Evolutionary conservation across 768 basidiomycete species (phyloP).

Genomic region (Trametes gibbosa): DNA sequence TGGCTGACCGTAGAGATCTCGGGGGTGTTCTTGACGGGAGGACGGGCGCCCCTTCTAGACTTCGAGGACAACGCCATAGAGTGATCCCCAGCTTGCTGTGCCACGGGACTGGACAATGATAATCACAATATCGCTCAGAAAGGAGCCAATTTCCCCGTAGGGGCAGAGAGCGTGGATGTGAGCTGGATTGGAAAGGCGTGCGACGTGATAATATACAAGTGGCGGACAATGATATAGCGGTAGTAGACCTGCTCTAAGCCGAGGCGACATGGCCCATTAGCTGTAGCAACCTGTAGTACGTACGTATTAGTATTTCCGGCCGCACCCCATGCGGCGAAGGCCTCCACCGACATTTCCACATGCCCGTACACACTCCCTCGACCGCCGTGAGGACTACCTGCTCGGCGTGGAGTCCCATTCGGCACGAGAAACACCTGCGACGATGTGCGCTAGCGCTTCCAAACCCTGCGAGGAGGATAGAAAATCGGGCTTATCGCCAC

Average conservation of each 20-base stretch:
- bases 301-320: conserved; percentile 11
- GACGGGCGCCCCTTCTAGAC: background rate
- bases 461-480: background rate
- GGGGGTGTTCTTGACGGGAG: background rate
- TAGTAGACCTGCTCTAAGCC: conserved; percentile 16
- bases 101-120: background rate
- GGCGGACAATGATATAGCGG: conserved; percentile 11
- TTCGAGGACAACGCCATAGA: background rate
- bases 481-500: background rate
- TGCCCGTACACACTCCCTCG: background rate
- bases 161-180: background rate
- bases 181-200: conserved; percentile 12
- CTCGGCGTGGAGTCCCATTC: background rate
- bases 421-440: background rate
- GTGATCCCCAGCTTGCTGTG: background rate
- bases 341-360: background rate
- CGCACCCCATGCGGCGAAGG: background rate
- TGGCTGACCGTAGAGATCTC: background rate
- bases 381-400: background rate
- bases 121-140: too few relatives aligned
- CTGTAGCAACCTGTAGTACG: conserved; percentile 5
- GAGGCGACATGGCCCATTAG: conserved; percentile 10
- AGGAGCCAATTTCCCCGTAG: too few relatives aligned
- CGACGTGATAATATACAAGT: conserved; percentile 20
- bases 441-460: background rate